These are phyloP conservation scores for Diplodia mutila DNA, from an alignment of 2,329 filamentous ascomycete species.

Conservation along the genomic window DNA sequence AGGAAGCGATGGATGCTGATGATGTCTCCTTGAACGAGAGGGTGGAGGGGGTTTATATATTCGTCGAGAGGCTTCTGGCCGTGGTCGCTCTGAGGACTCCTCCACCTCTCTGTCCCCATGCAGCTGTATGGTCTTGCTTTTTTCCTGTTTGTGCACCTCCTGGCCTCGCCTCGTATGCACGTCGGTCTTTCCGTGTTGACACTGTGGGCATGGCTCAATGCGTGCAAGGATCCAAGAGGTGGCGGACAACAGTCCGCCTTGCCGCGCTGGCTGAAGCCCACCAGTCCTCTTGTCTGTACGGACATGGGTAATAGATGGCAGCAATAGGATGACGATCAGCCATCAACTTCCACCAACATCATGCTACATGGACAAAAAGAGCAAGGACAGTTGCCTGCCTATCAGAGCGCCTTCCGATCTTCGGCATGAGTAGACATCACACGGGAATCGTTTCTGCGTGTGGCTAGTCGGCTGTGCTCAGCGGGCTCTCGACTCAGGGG, in stretches of 20 bases:
- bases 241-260: not conserved
- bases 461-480: not conserved
- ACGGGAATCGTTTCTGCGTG: not conserved
- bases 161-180: not conserved
- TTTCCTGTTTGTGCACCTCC: not conserved
- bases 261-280: not conserved
- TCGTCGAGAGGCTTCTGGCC: not conserved
- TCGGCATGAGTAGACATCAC: not conserved
- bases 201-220: not conserved
- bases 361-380: not conserved
- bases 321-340: not conserved
- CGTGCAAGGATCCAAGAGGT: not conserved
- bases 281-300: not conserved
- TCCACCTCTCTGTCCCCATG: not conserved
- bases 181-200: not conserved
- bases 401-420: not conserved
- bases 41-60: conserved; percentile 24
- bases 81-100: not conserved
- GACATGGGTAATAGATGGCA: not conserved
- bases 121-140: not conserved
- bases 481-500: not conserved
- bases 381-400: not conserved
- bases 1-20: conserved; percentile 25
- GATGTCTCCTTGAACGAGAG: conserved; percentile 16
- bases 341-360: not conserved